These are phyloP conservation scores for Cicer arietinum DNA, from an alignment of 306 rosid species.

Conservation along the genomic window DNA sequence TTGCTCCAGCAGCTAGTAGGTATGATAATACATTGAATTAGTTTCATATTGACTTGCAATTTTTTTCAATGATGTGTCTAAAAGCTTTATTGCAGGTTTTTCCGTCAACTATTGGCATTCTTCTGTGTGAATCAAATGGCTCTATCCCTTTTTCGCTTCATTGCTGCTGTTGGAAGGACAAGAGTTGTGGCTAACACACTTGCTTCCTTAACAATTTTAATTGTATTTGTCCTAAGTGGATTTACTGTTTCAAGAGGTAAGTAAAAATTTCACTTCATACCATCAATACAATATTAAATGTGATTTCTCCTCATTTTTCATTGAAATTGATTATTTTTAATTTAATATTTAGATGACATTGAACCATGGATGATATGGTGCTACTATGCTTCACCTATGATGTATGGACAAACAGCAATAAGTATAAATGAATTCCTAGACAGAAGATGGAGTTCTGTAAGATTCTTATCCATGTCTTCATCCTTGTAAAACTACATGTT, in stretches of 20 bases:
- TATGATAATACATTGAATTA: slow-evolving; percentile 31
- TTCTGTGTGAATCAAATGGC: slow-evolving; percentile 82
- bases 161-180: slow-evolving; percentile 85
- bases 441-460: slow-evolving; percentile 78
- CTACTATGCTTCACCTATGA: slow-evolving; percentile 81
- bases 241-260: slow-evolving; percentile 74
- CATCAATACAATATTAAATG: slow-evolving; percentile 14
- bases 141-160: slow-evolving; percentile 76
- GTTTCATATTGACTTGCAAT: slow-evolving; percentile 2
- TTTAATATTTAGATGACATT: slow-evolving; percentile 60
- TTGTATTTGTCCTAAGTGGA: slow-evolving; percentile 79
- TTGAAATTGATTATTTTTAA: slow-evolving; percentile 15
- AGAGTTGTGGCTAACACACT: slow-evolving; percentile 65
- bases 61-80: slow-evolving; percentile 8
- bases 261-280: not conserved
- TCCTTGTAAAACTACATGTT: not conserved
- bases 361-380: slow-evolving; percentile 87
- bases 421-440: slow-evolving; percentile 85
- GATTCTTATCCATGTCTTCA: slow-evolving; percentile 20
- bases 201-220: slow-evolving; percentile 64
- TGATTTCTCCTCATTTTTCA: not conserved
- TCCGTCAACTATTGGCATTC: slow-evolving; percentile 79
- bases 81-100: slow-evolving; percentile 59
- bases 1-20: slow-evolving; percentile 77
- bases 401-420: slow-evolving; percentile 91